Conservation (phyloP, 495 filamentous ascomycete genomes). For the Talaromyces trachyspermus region DNA sequence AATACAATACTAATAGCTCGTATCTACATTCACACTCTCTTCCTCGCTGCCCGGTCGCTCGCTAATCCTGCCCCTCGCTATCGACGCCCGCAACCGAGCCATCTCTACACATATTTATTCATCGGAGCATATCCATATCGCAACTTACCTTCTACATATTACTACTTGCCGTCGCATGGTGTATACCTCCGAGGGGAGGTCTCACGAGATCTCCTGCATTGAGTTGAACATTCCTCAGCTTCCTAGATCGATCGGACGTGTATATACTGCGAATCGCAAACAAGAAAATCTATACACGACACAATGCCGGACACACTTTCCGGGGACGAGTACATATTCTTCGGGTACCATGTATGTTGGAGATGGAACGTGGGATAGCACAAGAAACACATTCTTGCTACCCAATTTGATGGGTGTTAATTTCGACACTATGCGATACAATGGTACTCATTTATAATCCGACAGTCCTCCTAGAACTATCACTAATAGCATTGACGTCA, state of each 20-base stretch:
- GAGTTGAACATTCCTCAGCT: conserved; percentile 25
- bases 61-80: too few species aligned
- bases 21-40: too few species aligned
- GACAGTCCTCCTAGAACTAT: conserved; percentile 6
- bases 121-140: not conserved
- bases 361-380: conserved; percentile 85
- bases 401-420: conserved; percentile 83
- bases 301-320: conserved; percentile 38
- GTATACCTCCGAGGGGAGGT: conserved; percentile 42
- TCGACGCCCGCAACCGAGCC: too few species aligned
- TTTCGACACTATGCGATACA: conserved; percentile 91
- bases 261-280: not conserved
- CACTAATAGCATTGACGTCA: conserved; percentile 11
- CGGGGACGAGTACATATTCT: conserved; percentile 75
- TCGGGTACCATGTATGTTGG: conserved; percentile 81
- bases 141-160: conserved; percentile 3
- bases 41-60: too few species aligned
- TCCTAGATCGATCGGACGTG: conserved; percentile 12
- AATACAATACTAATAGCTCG: too few species aligned
- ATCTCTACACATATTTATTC: too few species aligned
- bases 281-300: not conserved
- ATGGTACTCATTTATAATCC: conserved; percentile 52
- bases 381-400: conserved; percentile 77
- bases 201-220: conserved; percentile 41
- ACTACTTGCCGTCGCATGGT: conserved; percentile 30